Evolutionary conservation across 2,329 filamentous ascomycete genomes (phyloP).

Genomic region (Fusarium vanettenii): DNA sequence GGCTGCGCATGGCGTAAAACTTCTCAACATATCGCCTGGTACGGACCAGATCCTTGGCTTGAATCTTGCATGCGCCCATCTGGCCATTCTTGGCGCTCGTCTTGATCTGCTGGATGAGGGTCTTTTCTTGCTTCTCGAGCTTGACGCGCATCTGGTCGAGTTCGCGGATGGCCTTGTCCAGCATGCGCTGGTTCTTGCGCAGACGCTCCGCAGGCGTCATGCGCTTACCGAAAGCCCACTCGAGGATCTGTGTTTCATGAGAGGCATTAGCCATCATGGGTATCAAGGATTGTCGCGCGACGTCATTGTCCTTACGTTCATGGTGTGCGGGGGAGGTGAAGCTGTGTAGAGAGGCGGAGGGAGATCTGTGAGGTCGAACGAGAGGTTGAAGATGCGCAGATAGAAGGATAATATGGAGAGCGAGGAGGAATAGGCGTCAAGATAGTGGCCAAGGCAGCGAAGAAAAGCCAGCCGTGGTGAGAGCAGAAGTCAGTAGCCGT

Average conservation of each 20-base stretch:
- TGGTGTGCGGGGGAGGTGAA: conserved; percentile 36
- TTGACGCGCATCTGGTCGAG: conserved; percentile 95
- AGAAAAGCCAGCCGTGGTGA: conserved; percentile 32
- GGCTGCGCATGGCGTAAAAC: conserved; percentile 98
- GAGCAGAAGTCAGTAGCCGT: conserved; percentile 13
- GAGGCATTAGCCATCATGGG: conserved; percentile 33
- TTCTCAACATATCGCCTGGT: conserved; percentile 96
- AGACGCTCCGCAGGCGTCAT: conserved; percentile 95
- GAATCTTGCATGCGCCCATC: conserved; percentile 98
- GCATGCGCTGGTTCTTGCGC: conserved; percentile 93
- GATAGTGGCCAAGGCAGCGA: conserved; percentile 34
- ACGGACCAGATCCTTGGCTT: conserved; percentile 95
- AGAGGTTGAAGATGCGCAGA: not conserved
- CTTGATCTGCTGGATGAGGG: conserved; percentile 94
- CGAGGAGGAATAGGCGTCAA: conserved; percentile 3
- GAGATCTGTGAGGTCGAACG: not conserved
- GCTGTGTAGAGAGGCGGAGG: conserved; percentile 7
- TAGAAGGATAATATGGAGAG: not conserved
- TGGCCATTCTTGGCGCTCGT: conserved; percentile 98
- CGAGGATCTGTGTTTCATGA: conserved; percentile 75
- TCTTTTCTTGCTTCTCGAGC: conserved; percentile 98
- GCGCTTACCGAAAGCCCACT: conserved; percentile 99
- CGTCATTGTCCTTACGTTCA: conserved; percentile 44
- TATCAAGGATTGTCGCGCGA: conserved; percentile 23
- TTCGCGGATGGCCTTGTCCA: conserved; percentile 97